A percentile compares a stretch with the other conserved stretches of the same genome.
These are phyloP conservation scores for Teunomyces atbi DNA, from an alignment of 805 yeast species.

Conservation along the genomic window DNA sequence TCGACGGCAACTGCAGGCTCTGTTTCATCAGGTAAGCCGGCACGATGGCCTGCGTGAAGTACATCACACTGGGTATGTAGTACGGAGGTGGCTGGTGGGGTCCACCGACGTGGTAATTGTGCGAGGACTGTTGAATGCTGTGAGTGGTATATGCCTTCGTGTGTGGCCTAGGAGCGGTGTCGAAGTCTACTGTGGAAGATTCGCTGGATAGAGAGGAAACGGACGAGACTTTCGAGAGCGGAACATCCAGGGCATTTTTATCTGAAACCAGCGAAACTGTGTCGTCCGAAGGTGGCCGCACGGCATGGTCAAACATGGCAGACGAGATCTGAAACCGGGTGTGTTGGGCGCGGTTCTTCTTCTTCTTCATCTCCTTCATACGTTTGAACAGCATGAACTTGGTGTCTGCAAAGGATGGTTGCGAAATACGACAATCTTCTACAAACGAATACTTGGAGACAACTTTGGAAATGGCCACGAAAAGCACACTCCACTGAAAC, in stretches of 20 bases:
- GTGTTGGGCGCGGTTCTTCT: background rate
- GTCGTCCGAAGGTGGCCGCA: background rate
- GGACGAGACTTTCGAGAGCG: background rate
- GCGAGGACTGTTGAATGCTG: background rate
- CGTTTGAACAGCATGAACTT: conserved; percentile 1
- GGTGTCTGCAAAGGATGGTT: background rate
- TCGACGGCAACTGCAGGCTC: background rate
- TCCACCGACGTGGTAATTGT: background rate
- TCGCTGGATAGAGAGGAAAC: background rate
- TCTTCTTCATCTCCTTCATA: conserved; percentile 1
- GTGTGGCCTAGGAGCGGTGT: too few relatives aligned
- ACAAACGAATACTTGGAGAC: conserved; percentile 50
- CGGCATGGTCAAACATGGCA: background rate
- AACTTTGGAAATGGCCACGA: conserved; percentile 54
- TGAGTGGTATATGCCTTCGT: background rate
- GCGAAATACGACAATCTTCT: conserved; percentile 2
- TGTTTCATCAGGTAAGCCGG: background rate
- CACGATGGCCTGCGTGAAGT: background rate
- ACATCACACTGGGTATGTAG: background rate
- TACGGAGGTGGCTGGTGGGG: background rate
- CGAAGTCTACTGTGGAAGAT: background rate
- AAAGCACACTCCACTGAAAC: conserved; percentile 55
- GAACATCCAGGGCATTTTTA: background rate
- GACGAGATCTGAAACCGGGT: background rate
- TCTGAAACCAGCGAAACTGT: background rate